Evolutionary conservation across 2,329 filamentous ascomycete species (phyloP).

Genomic region (Colletotrichum lini): DNA sequence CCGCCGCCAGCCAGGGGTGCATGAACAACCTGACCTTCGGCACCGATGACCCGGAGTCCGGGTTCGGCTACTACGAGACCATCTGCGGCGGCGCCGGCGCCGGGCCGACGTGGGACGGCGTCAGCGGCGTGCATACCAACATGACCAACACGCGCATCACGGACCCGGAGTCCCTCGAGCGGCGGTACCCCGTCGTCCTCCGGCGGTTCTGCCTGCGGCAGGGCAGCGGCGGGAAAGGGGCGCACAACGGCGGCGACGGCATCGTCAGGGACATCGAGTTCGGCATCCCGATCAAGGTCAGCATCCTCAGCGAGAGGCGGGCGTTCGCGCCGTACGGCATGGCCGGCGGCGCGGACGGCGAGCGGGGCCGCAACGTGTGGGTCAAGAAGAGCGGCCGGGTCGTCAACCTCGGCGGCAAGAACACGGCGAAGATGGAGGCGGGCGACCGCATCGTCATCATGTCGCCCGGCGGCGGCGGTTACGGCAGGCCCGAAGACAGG

Average conservation of each 20-base stretch:
- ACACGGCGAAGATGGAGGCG: conserved; percentile 70
- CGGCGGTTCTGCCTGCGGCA: conserved; percentile 76
- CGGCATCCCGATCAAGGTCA: conserved; percentile 76
- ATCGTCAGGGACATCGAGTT: conserved; percentile 81
- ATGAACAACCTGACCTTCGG: conserved; percentile 87
- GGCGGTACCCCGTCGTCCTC: conserved; percentile 81
- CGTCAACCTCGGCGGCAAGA: conserved; percentile 72
- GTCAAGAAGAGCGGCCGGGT: conserved; percentile 58
- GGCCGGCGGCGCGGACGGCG: conserved; percentile 76
- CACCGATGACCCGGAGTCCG: conserved; percentile 67
- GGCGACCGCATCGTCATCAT: conserved; percentile 74
- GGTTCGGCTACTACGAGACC: conserved; percentile 91
- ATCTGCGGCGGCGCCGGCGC: conserved; percentile 85
- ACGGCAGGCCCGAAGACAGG: conserved; percentile 55
- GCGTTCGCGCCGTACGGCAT: conserved; percentile 81
- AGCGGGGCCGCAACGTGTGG: conserved; percentile 80
- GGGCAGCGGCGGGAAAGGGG: conserved; percentile 74
- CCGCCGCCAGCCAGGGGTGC: conserved; percentile 83
- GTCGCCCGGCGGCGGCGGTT: conserved; percentile 75
- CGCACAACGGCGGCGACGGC: conserved; percentile 76
- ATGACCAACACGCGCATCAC: conserved; percentile 92
- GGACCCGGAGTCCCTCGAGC: conserved; percentile 84
- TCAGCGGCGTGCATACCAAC: conserved; percentile 82
- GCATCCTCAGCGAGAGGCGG: conserved; percentile 78
- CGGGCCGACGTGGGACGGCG: conserved; percentile 80